A percentile compares a stretch with the other conserved stretches of the same genome.
Evolutionary conservation across 2,329 filamentous ascomycete genomes (phyloP).

Genomic region (Trichocomaceae sp.): DNA sequence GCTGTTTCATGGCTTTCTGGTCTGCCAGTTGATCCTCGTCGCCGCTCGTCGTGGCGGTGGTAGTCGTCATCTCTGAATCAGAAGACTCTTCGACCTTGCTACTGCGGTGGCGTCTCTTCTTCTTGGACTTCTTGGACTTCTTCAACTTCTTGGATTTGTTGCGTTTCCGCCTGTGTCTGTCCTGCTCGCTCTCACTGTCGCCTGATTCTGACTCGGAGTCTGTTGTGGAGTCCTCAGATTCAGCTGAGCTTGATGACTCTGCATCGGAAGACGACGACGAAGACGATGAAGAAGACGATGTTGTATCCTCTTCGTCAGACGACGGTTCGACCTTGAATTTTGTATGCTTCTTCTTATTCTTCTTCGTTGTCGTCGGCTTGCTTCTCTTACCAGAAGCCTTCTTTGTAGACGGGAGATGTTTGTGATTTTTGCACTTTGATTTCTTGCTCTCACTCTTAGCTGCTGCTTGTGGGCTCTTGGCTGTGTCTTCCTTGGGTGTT

Average conservation of each 20-base stretch:
- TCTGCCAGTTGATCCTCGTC: constrained; percentile 23
- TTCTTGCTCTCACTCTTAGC: constrained; percentile 8
- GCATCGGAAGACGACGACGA: constrained; percentile 3
- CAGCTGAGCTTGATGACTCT: constrained; percentile 4
- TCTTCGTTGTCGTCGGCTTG: neutral
- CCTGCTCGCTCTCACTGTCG: constrained; percentile 20
- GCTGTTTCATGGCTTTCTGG: constrained; percentile 27
- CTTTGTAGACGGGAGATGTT: constrained; percentile 5
- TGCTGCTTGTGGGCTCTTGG: neutral
- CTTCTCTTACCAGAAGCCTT: constrained; percentile 2
- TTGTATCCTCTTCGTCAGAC: constrained; percentile 3
- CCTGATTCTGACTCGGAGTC: constrained; percentile 12
- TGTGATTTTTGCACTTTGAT: constrained; percentile 8
- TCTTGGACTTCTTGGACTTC: constrained; percentile 30
- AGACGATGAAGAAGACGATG: constrained; percentile 1
- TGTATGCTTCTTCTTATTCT: constrained; percentile 7
- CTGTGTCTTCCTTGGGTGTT: neutral
- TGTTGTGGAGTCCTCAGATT: constrained; percentile 2
- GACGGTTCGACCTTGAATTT: constrained; percentile 9
- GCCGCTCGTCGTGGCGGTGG: constrained; percentile 23
- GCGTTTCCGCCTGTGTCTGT: constrained; percentile 32
- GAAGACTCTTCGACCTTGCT: constrained; percentile 29
- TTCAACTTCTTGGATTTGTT: constrained; percentile 24
- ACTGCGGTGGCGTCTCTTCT: constrained; percentile 23
- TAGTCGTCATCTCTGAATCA: constrained; percentile 22